A percentile compares a stretch with the other conserved stretches of the same genome.
phyloP scores from a whole-genome alignment of 2,329 filamentous ascomycete species.

The Diplodia seriata region DNA sequence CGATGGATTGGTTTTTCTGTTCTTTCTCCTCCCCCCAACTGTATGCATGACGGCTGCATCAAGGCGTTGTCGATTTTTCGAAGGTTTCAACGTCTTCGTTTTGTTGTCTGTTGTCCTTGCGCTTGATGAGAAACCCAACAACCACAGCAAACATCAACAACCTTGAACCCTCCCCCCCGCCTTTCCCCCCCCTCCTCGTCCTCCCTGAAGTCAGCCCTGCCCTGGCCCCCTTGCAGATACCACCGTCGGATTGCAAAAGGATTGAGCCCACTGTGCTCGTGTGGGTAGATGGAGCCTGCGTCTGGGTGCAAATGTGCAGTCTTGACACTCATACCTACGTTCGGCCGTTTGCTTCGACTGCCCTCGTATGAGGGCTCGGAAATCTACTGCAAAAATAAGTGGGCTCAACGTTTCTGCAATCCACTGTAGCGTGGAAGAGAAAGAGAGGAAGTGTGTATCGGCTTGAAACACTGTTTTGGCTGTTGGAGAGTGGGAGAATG shows the following conservation, averaged over 20 bases:
- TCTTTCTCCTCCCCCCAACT: neutral
- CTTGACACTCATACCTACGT: no score
- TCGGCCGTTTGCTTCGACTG: no score
- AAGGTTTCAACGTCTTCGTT: neutral
- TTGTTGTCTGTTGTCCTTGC: neutral
- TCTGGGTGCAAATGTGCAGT: no score
- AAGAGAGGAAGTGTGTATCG: neutral
- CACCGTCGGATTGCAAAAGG: no score
- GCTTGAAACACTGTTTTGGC: neutral
- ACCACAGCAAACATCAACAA: neutral
- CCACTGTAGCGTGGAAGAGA: neutral
- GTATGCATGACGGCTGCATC: conserved; percentile 29
- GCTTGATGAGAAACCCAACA: neutral
- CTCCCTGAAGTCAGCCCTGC: neutral
- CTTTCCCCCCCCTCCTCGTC: neutral
- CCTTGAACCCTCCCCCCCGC: neutral
- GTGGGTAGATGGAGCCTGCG: no score
- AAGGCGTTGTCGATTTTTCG: conserved; percentile 10
- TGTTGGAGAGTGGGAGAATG: neutral
- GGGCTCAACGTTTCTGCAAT: no score
- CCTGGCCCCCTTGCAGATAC: no score
- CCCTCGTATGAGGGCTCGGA: no score
- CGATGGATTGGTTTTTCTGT: conserved; percentile 7
- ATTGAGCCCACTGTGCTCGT: no score
- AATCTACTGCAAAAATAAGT: no score